Evolutionary conservation across 805 yeast genomes (phyloP), one percentile per base, ranked within the genome.

Genomic region (Ogataea thermomethanolica): DNA sequence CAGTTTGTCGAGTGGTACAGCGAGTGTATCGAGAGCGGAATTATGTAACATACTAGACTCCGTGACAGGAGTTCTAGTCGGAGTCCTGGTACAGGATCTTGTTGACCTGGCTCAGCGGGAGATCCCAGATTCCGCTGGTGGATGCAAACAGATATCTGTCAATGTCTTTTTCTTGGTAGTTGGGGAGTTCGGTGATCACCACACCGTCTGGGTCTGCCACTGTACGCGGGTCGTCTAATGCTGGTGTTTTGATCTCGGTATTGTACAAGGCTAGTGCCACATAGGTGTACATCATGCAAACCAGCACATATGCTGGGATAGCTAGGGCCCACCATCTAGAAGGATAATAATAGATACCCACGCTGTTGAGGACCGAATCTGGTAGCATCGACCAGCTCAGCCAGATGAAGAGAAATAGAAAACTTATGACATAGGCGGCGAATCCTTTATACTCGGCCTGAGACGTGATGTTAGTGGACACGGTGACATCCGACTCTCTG

Each of bases 291-390:
- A 81, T 63, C 88, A 90, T 80, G 8, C 71, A 59, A 71, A 86
- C 78, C 23, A 91, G 62, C 5, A 82, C 70, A 49, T 76, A 77
- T 10, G 86, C 70, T 4, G 96, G 95, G 2, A 85, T 60, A 1
- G 87, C 84, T 25, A 85, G 57, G 2, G 95, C 81, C 99, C 98
- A 93, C 80, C 90, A 84, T 49, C 95, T 71, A 24, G 91, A 84
- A 0, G 98, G 98, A 51, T 81, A 84, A 60, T 80, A 89, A 53
- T 73, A 76, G 13, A 83, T 76, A 12, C 79, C 80, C 23, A 78
- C 49, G 7, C 52, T 51, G 41, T 78, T 70, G 29, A 84, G 72
- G 25, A 74, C 52, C n/a, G 54, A 46, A 27, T 76, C 74, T 0
- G 97, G 97, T 0, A 79, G 55, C 3, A 84, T 54, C 1, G 95